Conservation (phyloP, 306 rosid species). For the Senna tora region DNA sequence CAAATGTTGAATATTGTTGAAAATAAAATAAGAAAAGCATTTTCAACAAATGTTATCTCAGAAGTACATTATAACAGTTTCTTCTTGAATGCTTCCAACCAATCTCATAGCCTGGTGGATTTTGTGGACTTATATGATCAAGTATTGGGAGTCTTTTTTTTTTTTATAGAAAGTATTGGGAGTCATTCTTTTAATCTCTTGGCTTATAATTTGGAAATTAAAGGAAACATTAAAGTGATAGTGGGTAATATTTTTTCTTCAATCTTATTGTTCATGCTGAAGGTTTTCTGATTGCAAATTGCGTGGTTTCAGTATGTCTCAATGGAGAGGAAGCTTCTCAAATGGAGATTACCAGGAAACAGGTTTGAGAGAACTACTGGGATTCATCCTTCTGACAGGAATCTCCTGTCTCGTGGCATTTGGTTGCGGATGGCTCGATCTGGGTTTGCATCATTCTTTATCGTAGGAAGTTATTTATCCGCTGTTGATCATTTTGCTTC, state of each 20-base stretch:
- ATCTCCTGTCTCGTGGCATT: slow-evolving; percentile 65
- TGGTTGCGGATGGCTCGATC: slow-evolving; percentile 76
- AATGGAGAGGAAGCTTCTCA: slow-evolving; percentile 75
- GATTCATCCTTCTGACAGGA: slow-evolving; percentile 83
- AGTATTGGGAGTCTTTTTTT: neutral
- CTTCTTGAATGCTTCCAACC: slow-evolving; percentile 21
- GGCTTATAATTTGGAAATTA: slow-evolving; percentile 1
- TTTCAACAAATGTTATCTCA: too few relatives aligned
- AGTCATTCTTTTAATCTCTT: neutral
- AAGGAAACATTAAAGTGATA: slow-evolving; percentile 1
- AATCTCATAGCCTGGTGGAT: neutral
- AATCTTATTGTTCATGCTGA: neutral
- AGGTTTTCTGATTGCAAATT: neutral
- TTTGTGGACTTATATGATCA: neutral
- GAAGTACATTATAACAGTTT: slow-evolving; percentile 3
- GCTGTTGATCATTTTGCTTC: slow-evolving; percentile 59
- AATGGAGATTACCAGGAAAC: slow-evolving; percentile 74
- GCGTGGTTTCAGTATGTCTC: slow-evolving; percentile 61
- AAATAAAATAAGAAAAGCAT: too few relatives aligned
- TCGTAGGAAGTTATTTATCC: slow-evolving; percentile 75
- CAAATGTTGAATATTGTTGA: slow-evolving; percentile 23
- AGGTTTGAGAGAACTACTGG: slow-evolving; percentile 71
- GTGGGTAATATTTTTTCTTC: neutral
- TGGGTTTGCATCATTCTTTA: slow-evolving; percentile 70
- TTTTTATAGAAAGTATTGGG: neutral